Evolutionary conservation across 2,329 filamentous ascomycete species (phyloP).

Genomic region (Curvularia lunata): DNA sequence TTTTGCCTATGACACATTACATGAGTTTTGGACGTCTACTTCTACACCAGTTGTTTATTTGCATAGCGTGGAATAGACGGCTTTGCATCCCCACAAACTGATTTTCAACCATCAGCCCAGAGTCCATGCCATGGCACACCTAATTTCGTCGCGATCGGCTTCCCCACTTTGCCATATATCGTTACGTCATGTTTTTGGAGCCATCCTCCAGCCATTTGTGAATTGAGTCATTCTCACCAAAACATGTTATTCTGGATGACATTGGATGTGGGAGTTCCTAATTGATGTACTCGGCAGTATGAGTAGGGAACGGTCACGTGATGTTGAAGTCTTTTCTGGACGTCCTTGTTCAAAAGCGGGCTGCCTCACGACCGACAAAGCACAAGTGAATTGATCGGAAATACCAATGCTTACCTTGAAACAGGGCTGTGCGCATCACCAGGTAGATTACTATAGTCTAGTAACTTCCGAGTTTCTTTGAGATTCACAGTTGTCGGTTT

Average conservation of each 20-base stretch:
- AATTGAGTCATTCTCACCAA: background rate
- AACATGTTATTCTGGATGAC: background rate
- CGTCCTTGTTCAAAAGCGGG: background rate
- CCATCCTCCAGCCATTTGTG: background rate
- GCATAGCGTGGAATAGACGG: slow-evolving; percentile 16
- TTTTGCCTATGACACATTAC: slow-evolving; percentile 4
- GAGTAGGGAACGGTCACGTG: background rate
- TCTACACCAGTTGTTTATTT: background rate
- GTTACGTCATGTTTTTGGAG: background rate
- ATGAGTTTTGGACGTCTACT: slow-evolving; percentile 9
- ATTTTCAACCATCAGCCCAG: background rate
- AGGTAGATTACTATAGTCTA: background rate
- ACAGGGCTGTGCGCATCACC: background rate
- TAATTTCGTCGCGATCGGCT: background rate
- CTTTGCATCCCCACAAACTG: background rate
- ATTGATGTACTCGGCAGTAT: background rate
- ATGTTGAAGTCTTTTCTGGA: background rate
- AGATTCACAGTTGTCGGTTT: too few species aligned
- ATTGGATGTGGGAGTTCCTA: background rate
- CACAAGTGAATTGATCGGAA: background rate
- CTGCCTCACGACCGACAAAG: background rate
- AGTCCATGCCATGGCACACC: background rate
- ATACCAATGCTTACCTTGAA: background rate
- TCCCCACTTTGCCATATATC: background rate
- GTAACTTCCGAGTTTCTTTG: background rate